These are phyloP conservation scores for Hypoxylon cercidicola DNA, from an alignment of 495 filamentous ascomycete species.

Conservation along the genomic window DNA sequence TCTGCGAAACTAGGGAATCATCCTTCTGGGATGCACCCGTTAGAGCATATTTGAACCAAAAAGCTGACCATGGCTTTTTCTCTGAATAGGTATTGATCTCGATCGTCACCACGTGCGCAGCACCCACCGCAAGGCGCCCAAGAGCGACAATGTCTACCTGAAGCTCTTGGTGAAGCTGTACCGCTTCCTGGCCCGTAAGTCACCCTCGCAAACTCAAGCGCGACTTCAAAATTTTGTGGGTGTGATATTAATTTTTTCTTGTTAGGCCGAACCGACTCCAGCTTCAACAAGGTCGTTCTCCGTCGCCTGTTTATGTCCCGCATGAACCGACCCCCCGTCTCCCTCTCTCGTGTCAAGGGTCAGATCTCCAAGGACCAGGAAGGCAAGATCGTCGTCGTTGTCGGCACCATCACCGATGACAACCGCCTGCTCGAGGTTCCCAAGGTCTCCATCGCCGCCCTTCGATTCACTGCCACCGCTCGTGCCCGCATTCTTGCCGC, in stretches of 20 bases:
- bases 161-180: slow-evolving; percentile 99
- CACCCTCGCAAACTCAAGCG: slow-evolving; percentile 4
- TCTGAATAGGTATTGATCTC: slow-evolving; percentile 72
- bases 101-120: slow-evolving; percentile 84
- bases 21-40: slow-evolving; percentile 34
- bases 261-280: slow-evolving; percentile 91
- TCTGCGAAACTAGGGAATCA: slow-evolving; percentile 55
- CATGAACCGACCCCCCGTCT: slow-evolving; percentile 95
- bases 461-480: slow-evolving; percentile 95
- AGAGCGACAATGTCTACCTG: slow-evolving; percentile 97
- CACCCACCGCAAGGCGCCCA: slow-evolving; percentile 93
- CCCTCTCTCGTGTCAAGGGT: slow-evolving; percentile 85
- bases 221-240: background rate
- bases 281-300: slow-evolving; percentile 97
- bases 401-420: slow-evolving; percentile 96
- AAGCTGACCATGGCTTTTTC: slow-evolving; percentile 63
- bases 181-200: slow-evolving; percentile 96
- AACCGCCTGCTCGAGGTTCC: slow-evolving; percentile 89
- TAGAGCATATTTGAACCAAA: slow-evolving; percentile 52
- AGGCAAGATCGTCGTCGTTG: slow-evolving; percentile 90
- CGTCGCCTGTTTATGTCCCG: slow-evolving; percentile 96
- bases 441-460: slow-evolving; percentile 90
- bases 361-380: slow-evolving; percentile 73
- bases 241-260: background rate
- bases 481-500: slow-evolving; percentile 91